These are phyloP conservation scores for Xerocomellus amylosporus DNA, from an alignment of 768 basidiomycete genomes.

Conservation along the genomic window DNA sequence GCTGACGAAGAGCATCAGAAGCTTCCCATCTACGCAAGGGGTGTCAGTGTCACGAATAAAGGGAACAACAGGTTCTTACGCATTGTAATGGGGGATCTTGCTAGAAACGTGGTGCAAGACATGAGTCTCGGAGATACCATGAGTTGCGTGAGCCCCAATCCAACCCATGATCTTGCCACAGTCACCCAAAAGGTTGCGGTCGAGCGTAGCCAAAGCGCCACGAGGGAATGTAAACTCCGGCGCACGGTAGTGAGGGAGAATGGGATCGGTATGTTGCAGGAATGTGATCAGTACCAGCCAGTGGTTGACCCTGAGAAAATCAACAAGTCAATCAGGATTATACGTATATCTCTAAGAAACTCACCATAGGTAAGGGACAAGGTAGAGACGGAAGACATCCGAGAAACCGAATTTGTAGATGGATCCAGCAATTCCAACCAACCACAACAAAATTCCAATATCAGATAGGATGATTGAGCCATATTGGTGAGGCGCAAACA, in stretches of 20 bases:
- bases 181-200: constrained; percentile 78
- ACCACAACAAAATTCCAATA: constrained; percentile 74
- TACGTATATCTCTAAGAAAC: not conserved
- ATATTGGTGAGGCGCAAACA: constrained; percentile 84
- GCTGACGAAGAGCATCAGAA: constrained; percentile 75
- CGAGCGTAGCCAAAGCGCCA: constrained; percentile 89
- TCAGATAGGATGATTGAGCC: constrained; percentile 78
- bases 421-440: constrained; percentile 54
- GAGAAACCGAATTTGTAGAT: constrained; percentile 62
- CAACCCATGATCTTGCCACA: constrained; percentile 77
- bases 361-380: constrained; percentile 85
- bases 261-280: constrained; percentile 96
- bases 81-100: constrained; percentile 96
- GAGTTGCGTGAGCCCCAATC: constrained; percentile 80
- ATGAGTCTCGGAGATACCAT: constrained; percentile 94
- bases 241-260: constrained; percentile 90
- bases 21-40: constrained; percentile 74
- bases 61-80: constrained; percentile 40
- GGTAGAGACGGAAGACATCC: constrained; percentile 74
- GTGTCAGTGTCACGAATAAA: not conserved
- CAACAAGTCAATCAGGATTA: not conserved
- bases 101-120: constrained; percentile 88
- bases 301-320: constrained; percentile 67
- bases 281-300: constrained; percentile 97
- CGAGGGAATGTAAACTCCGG: constrained; percentile 89